A percentile compares a stretch with the other conserved stretches of the same genome.
Evolutionary conservation across 176 grass and related monocot genomes (phyloP).

Genomic region (Oryza coarctata): DNA sequence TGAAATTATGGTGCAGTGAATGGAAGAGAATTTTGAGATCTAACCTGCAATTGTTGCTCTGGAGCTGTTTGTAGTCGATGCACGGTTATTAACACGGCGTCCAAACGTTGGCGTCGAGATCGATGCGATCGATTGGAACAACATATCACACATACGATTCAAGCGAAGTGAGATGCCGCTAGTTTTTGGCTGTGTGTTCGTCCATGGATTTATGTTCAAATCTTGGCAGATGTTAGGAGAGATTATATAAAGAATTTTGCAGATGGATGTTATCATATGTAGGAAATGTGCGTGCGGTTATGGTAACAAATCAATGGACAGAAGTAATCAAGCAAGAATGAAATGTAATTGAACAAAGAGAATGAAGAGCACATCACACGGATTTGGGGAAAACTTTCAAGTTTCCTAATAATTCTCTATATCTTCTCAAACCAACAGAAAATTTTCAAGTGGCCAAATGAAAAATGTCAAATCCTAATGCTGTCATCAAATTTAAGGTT

Average conservation of each 20-base stretch:
- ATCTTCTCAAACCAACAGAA: slow-evolving; percentile 53
- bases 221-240: slow-evolving; percentile 13
- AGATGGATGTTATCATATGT: slow-evolving; percentile 79
- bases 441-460: slow-evolving; percentile 36
- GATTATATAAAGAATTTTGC: slow-evolving; percentile 20
- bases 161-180: neutral
- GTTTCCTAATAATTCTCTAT: slow-evolving; percentile 45
- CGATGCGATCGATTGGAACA: neutral
- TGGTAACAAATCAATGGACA: slow-evolving; percentile 11
- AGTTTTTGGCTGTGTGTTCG: neutral
- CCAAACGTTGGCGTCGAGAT: slow-evolving; percentile 5
- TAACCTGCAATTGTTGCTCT: slow-evolving; percentile 59
- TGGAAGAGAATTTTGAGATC: slow-evolving; percentile 53
- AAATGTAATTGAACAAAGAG: slow-evolving; percentile 18
- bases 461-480: slow-evolving; percentile 51
- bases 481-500: slow-evolving; percentile 41
- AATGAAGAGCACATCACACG: slow-evolving; percentile 32
- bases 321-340: slow-evolving; percentile 27
- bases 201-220: slow-evolving; percentile 34
- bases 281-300: slow-evolving; percentile 12
- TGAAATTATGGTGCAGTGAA: slow-evolving; percentile 34
- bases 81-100: slow-evolving; percentile 20
- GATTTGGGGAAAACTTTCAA: slow-evolving; percentile 42
- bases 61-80: slow-evolving; percentile 30
- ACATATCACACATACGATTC: neutral